phyloP scores from a whole-genome alignment of 2,329 filamentous ascomycete genomes.

The Fusarium robinianum region DNA sequence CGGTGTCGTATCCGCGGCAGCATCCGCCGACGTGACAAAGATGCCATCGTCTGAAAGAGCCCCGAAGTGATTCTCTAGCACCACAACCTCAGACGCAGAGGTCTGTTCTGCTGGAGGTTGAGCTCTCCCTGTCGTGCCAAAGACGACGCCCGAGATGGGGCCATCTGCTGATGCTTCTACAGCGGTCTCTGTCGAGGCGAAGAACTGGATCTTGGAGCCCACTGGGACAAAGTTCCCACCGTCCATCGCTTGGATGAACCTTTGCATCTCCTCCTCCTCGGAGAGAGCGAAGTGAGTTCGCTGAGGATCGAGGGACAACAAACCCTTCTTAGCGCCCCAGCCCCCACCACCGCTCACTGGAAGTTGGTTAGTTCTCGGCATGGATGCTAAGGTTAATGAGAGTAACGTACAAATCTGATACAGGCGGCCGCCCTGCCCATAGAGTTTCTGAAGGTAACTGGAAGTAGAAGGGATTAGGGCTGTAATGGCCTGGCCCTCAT shows the following conservation, averaged over 20 bases:
- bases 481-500: constrained; percentile 23
- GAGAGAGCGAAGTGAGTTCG: constrained; percentile 51
- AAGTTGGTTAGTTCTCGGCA: constrained; percentile 20
- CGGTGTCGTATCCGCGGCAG: constrained; percentile 32
- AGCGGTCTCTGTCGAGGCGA: constrained; percentile 48
- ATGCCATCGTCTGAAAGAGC: constrained; percentile 65
- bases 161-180: constrained; percentile 30
- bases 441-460: constrained; percentile 39
- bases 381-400: not conserved
- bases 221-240: constrained; percentile 60
- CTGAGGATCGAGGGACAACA: constrained; percentile 78
- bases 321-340: constrained; percentile 79
- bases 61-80: constrained; percentile 59
- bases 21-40: constrained; percentile 48
- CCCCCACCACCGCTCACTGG: constrained; percentile 79
- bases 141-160: constrained; percentile 33
- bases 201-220: constrained; percentile 70
- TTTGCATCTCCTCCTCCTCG: constrained; percentile 57
- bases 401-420: constrained; percentile 45
- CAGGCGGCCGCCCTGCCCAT: constrained; percentile 50
- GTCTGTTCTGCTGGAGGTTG: constrained; percentile 11
- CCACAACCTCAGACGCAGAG: not conserved
- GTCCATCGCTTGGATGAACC: constrained; percentile 56
- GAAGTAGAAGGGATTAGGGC: constrained; percentile 34
- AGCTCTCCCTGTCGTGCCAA: constrained; percentile 40